Percentiles rank a stretch among this genome's conserved stretches.
Conservation (phyloP, 441 rosid species). For the Erodium trifolium region DNA sequence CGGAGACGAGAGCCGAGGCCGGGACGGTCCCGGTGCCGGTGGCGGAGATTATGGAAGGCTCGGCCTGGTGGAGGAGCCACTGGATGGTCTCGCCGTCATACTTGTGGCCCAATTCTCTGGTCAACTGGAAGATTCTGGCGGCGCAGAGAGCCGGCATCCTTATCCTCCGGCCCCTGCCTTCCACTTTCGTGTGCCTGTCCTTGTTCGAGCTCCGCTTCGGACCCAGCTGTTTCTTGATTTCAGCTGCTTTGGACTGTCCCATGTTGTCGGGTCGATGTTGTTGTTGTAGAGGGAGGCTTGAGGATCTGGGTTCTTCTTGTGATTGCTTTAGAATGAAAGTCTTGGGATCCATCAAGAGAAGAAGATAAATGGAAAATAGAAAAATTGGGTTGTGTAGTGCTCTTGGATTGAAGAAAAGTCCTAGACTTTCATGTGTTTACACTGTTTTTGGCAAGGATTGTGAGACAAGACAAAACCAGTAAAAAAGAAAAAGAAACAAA, state of each 20-base stretch:
- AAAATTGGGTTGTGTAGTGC: constrained; percentile 21
- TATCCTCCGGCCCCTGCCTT: constrained; percentile 38
- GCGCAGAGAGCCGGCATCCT: constrained; percentile 44
- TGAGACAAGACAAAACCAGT: constrained; percentile 14
- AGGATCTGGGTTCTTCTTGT: constrained; percentile 43
- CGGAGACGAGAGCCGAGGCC: constrained; percentile 74
- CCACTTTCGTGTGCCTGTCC: constrained; percentile 43
- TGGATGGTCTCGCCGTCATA: constrained; percentile 23
- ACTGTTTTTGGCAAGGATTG: constrained; percentile 48
- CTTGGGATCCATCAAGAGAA: constrained; percentile 76
- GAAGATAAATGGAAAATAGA: not conserved
- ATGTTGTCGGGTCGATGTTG: constrained; percentile 16
- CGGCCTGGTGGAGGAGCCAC: constrained; percentile 88
- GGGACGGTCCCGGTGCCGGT: constrained; percentile 34
- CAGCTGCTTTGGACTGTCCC: constrained; percentile 29
- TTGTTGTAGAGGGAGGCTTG: not conserved
- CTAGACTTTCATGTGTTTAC: constrained; percentile 49
- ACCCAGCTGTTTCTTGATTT: constrained; percentile 28
- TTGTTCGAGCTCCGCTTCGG: constrained; percentile 37
- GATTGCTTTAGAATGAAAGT: constrained; percentile 22
- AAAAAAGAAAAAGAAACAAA: not conserved
- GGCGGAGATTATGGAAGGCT: constrained; percentile 50
- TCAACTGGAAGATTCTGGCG: constrained; percentile 40
- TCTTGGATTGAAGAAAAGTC: constrained; percentile 46
- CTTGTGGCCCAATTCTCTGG: constrained; percentile 49